phyloP scores from a whole-genome alignment of 1,284 basidiomycete species.

The Sporisorium sorghi region DNA sequence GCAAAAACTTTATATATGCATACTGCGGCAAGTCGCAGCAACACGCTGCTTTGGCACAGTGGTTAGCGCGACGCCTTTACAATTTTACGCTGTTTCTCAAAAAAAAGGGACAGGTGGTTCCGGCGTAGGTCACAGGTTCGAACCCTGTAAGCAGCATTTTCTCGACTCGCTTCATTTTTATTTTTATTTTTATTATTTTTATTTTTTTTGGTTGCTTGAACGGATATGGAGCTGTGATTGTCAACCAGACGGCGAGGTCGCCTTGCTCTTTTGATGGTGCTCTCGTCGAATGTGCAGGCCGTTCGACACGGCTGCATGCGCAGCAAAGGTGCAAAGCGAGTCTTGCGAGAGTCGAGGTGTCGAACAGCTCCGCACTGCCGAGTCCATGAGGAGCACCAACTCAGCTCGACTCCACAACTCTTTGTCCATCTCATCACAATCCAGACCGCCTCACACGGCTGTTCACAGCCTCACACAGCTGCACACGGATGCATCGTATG shows the following conservation, averaged over 20 bases:
- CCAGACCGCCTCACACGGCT: conserved; percentile 4
- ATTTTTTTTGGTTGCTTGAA: too few species aligned
- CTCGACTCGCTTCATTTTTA: neutral
- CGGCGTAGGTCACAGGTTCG: conserved; percentile 46
- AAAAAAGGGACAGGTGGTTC: too few species aligned
- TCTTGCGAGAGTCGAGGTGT: too few species aligned
- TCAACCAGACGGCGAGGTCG: too few species aligned
- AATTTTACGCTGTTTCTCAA: conserved; percentile 1
- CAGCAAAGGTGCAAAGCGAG: too few species aligned
- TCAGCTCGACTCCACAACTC: too few species aligned
- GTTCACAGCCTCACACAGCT: too few species aligned
- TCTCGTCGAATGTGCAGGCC: too few species aligned
- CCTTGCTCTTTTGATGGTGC: neutral
- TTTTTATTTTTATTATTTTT: neutral
- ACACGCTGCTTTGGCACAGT: conserved; percentile 35
- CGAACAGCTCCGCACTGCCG: too few species aligned
- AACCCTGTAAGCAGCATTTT: conserved; percentile 42
- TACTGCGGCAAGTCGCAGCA: fast-evolving
- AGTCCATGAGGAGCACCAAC: too few species aligned
- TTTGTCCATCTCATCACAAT: neutral
- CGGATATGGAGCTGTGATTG: too few species aligned
- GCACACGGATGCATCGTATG: neutral
- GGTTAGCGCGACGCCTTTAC: conserved; percentile 32
- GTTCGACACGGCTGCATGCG: too few species aligned
- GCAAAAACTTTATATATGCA: neutral